Evolutionary conservation across 306 rosid species (phyloP), one percentile per base, ranked within the genome.

Genomic region (Quillaja saponaria): DNA sequence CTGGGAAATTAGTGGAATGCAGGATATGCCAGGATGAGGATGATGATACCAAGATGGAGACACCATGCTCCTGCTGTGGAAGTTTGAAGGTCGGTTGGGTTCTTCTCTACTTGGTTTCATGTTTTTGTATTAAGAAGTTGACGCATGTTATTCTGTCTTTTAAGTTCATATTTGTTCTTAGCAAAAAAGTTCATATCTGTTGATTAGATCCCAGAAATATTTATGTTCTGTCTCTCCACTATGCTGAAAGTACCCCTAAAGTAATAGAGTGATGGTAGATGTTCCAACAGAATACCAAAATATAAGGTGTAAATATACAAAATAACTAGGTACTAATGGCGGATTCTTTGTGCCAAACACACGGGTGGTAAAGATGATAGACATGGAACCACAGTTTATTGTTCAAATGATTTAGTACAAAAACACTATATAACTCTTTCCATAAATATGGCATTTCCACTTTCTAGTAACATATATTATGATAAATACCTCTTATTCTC

Each of bases 11-110:
- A 54, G 97, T 80, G 8, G 96, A 89, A 68, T 94, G 99, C 77
- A 87, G 88, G 78, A 94, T 94, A 59, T 94, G 99, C 67, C 97
- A 94, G 50, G 99, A 94, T 12, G 99, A 94, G 60, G 97, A 94
- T 69, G 91, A 80, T 45, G 90, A 85, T 81, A 78, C 80, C 10
- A 94, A 85, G 59, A 85, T 94, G 99, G 99, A 94, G 75, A 60
- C 90, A 4, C 99, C 99, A n/a, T 94, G 99, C 78, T 94, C 88
- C 2, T 94, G 97, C 58, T 80, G 95, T 71, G 99, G 99, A 61
- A 94, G 95, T 80, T 82, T 94, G 84, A 89, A 85, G 99, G 99
- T 94, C 44, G 13, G 55, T 50, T 49, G 19, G 55, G 13, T 15
- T 64, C 37, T 48, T 11, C 52, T 9, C 60, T 40, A 42, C 42